Percentiles rank a stretch among this genome's conserved stretches.
Conservation (phyloP, 2,329 filamentous ascomycete genomes). For the Hypoxylon sp. region DNA sequence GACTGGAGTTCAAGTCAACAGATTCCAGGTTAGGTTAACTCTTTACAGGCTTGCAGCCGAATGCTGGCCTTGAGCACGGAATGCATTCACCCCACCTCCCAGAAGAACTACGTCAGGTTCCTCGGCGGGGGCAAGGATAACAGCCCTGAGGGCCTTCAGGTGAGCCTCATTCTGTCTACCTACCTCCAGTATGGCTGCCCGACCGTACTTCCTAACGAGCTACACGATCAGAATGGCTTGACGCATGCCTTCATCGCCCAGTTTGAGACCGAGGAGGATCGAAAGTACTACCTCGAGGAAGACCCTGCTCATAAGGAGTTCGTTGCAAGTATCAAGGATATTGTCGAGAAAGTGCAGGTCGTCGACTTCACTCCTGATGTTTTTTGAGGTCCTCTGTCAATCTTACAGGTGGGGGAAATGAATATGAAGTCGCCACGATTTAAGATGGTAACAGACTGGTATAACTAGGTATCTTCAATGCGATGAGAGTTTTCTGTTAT, state of each 20-base stretch:
- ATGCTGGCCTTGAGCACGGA: conserved; percentile 63
- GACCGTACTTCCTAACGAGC: conserved; percentile 4
- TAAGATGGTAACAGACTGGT: conserved; percentile 1
- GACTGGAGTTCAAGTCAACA: conserved; percentile 8
- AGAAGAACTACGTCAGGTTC: conserved; percentile 69
- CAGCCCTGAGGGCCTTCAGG: conserved; percentile 70
- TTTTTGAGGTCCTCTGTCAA: conserved; percentile 38
- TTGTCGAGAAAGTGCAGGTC: conserved; percentile 65
- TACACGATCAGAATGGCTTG: conserved; percentile 63
- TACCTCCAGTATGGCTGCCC: background rate
- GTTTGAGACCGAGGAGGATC: conserved; percentile 71
- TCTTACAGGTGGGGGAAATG: conserved; percentile 12
- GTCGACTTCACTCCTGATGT: conserved; percentile 65
- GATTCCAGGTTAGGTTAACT: conserved; percentile 4
- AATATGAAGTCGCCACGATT: conserved; percentile 21
- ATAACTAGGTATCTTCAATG: too few relatives aligned
- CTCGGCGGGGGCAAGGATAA: conserved; percentile 70
- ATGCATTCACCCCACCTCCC: conserved; percentile 70
- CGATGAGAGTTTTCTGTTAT: too few relatives aligned
- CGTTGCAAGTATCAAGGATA: conserved; percentile 58
- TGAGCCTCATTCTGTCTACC: conserved; percentile 48
- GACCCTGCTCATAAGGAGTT: conserved; percentile 74
- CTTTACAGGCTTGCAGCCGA: conserved; percentile 46
- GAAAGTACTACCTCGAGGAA: conserved; percentile 73
- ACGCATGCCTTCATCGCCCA: conserved; percentile 75